Conservation (phyloP, 495 filamentous ascomycete species). For the Parathielavia appendiculata region DNA sequence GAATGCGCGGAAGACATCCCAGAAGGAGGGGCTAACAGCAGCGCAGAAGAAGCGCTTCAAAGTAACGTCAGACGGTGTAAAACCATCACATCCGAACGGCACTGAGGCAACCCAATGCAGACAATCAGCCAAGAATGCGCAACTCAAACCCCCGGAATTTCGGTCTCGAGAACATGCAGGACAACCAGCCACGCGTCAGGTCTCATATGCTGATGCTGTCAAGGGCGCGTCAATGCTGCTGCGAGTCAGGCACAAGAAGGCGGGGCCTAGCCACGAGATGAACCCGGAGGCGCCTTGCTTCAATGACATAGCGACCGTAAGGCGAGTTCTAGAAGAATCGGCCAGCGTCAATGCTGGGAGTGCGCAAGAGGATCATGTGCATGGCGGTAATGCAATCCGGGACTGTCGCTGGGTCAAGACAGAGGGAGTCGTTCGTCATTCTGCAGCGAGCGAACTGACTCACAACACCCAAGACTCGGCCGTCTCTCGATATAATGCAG, state of each 20-base stretch:
- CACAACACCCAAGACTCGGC: no score
- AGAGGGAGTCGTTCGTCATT: background rate
- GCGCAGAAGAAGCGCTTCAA: background rate
- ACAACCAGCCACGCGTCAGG: background rate
- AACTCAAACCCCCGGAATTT: background rate
- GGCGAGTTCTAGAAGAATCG: no score
- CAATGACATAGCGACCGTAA: background rate
- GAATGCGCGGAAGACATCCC: background rate
- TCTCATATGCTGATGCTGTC: constrained; percentile 18
- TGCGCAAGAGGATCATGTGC: background rate
- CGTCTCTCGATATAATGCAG: no score
- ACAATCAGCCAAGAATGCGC: background rate
- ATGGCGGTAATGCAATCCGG: background rate
- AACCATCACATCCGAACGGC: background rate
- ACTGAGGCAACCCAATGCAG: background rate
- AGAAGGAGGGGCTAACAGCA: background rate
- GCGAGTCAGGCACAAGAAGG: background rate
- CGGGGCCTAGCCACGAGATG: no score
- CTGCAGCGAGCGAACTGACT: background rate
- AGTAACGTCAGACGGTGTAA: no score
- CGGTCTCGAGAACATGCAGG: background rate
- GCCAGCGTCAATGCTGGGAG: no score
- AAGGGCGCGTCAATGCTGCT: background rate
- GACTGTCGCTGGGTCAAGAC: background rate
- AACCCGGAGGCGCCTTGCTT: no score